A percentile compares a stretch with the other conserved stretches of the same genome.
These are phyloP conservation scores for Candida sanyaensis DNA, from an alignment of 1,139 yeast genomes.

Conservation along the genomic window DNA sequence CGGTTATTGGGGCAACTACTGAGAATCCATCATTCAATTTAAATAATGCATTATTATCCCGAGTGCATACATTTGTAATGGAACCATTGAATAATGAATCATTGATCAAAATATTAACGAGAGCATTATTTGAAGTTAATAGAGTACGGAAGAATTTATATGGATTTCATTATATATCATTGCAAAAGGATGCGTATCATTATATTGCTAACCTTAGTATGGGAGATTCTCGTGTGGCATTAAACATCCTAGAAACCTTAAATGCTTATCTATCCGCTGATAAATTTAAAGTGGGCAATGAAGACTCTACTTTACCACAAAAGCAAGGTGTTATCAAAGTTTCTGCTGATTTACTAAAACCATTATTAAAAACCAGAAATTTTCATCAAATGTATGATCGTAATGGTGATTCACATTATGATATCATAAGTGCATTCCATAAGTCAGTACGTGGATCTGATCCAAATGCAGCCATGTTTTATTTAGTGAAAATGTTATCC, in stretches of 20 bases:
- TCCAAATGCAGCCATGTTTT: constrained; percentile 87
- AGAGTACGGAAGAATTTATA: constrained; percentile 48
- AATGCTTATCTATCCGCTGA: constrained; percentile 44
- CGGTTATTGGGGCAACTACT: constrained; percentile 91
- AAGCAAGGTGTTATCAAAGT: constrained; percentile 34
- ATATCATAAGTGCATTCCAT: constrained; percentile 91
- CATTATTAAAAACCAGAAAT: constrained; percentile 36
- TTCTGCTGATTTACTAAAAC: constrained; percentile 37
- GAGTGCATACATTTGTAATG: constrained; percentile 86
- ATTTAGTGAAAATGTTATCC: constrained; percentile 80
- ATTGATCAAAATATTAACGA: constrained; percentile 55
- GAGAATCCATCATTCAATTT: constrained; percentile 94
- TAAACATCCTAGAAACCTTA: constrained; percentile 66
- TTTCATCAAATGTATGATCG: constrained; percentile 75
- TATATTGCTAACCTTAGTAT: constrained; percentile 78
- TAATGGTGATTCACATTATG: constrained; percentile 91
- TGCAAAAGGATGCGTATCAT: constrained; percentile 59
- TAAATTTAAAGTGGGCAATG: constrained; percentile 26
- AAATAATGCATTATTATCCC: constrained; percentile 82
- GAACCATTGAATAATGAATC: constrained; percentile 61
- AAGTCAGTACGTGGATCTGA: constrained; percentile 87
- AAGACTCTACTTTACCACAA: constrained; percentile 16
- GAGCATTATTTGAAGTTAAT: constrained; percentile 66
- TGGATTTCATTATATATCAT: constrained; percentile 47
- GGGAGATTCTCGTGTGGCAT: constrained; percentile 87